Base-by-base conservation (phyloP, 2,329 filamentous ascomycete genomes). In the Clarireedia hainanense region DNA sequence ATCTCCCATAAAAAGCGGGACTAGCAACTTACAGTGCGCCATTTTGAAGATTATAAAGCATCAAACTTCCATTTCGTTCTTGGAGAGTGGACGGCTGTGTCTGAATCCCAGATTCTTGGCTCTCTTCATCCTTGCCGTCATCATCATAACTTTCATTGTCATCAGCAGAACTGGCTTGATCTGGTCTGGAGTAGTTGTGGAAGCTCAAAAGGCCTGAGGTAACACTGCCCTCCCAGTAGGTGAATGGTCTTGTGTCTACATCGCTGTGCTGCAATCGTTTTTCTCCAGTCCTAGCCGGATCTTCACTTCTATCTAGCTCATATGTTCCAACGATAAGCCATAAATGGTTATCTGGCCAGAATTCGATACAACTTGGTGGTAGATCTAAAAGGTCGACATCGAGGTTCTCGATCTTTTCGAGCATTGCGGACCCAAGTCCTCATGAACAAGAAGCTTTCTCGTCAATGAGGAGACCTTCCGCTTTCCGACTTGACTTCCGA, bases 301-400 rank as follows among this genome's bases (percentile, higher is more conserved):
- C 23, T 9, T 52, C 54, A 6, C 47, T 65, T 50, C 75, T 77
- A 60, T 90, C 75, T 27, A 96, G 77, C 60, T 86, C 81, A 71
- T 96, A 96, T 1, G 91, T 96, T 40, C 91, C 92, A 48, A 96
- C 80, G 0, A 95, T 76, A 62, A 95, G 85, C 65, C 85, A 81
- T 9, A 61, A 49, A 24, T 81, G 80, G 57, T 82, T 68, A 1
- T 71, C 69, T 1, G 84, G 83, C 60, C 82, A 87, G 64, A 91
- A 89, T 58, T 88, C 84, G n/a, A 91, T 76, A 67, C 88, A 91
- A 65, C 87, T 89, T 1, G 88, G 88, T 4, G 88, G 88, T 0
- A 88, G 74, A 52, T 88, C 80, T 20, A 90, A 73, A 69, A 56
- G 54, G 52, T 46, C 34, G 17, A 49, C 51, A 51, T 52, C 54